Percentiles rank a stretch among this genome's conserved stretches.
phyloP scores from a whole-genome alignment of 306 rosid species.

The Arachis hypogaea region DNA sequence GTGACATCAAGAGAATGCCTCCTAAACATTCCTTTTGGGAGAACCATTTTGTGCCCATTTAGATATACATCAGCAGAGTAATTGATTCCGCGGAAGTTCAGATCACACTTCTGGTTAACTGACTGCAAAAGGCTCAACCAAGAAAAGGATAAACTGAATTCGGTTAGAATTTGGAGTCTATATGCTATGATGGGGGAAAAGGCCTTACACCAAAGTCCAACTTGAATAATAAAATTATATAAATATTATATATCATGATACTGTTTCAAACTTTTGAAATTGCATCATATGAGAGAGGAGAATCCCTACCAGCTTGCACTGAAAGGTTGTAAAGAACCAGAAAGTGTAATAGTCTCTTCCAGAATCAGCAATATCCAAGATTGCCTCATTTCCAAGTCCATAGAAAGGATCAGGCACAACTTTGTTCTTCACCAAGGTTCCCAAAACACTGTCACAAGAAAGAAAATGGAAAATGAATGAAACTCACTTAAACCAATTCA shows the following conservation, averaged over 20 bases:
- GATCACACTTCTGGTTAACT: conserved; percentile 69
- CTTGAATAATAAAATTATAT: too few relatives aligned
- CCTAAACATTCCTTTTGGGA: conserved; percentile 91
- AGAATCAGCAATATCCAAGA: conserved; percentile 87
- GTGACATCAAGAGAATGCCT: conserved; percentile 91
- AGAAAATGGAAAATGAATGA: too few relatives aligned
- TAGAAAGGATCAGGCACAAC: conserved; percentile 85
- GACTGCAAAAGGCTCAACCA: conserved; percentile 52
- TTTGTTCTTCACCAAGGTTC: conserved; percentile 89
- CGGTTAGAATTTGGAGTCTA: too few relatives aligned
- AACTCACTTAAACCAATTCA: background rate
- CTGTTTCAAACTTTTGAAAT: background rate
- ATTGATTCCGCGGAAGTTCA: conserved; percentile 89
- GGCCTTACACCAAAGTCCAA: too few relatives aligned
- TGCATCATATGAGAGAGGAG: background rate
- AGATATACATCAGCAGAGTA: conserved; percentile 83
- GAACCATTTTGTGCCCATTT: conserved; percentile 76
- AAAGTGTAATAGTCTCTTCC: conserved; percentile 88
- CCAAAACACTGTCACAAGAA: conserved; percentile 65
- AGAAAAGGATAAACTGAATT: too few relatives aligned
- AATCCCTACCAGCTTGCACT: conserved; percentile 62
- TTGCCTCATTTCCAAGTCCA: conserved; percentile 73
- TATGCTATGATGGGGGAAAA: too few relatives aligned
- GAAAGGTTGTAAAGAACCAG: conserved; percentile 88
- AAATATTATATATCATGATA: too few relatives aligned